A percentile compares a stretch with the other conserved stretches of the same genome.
These are phyloP conservation scores for Chrysosphaeria jannelii DNA, from an alignment of 2,329 filamentous ascomycete genomes.

Conservation along the genomic window DNA sequence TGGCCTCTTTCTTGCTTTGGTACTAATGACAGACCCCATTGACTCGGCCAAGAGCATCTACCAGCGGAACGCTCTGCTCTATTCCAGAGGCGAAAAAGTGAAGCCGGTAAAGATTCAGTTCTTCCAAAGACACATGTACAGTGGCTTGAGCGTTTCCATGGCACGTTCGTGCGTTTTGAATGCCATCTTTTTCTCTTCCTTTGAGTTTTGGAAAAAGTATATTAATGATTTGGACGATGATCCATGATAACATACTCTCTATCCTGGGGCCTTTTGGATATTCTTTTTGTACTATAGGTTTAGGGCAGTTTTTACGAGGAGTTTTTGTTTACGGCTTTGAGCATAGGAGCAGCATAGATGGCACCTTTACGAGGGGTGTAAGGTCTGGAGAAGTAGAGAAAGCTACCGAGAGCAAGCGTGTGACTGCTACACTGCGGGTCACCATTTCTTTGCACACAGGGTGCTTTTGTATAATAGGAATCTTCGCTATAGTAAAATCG, in stretches of 20 bases:
- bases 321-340: background rate
- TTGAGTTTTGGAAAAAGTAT: constrained; percentile 60
- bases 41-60: constrained; percentile 69
- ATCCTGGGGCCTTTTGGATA: background rate
- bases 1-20: background rate
- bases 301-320: no score
- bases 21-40: constrained; percentile 21
- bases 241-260: background rate
- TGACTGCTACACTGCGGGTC: no score
- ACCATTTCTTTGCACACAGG: no score
- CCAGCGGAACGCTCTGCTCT: constrained; percentile 49
- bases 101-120: constrained; percentile 47
- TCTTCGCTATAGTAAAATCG: no score
- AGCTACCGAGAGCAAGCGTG: no score
- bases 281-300: background rate
- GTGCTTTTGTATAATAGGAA: no score
- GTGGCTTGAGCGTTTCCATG: constrained; percentile 60
- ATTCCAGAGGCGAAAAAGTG: constrained; percentile 30
- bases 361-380: no score
- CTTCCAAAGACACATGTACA: constrained; percentile 51
- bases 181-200: constrained; percentile 70
- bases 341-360: no score
- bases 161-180: constrained; percentile 56
- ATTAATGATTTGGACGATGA: background rate
- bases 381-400: no score